Percentiles rank a stretch among this genome's conserved stretches.
These are phyloP conservation scores for Helicostylum pulchrum DNA, from an alignment of 192 early-diverging fungal genomes.

Conservation along the genomic window DNA sequence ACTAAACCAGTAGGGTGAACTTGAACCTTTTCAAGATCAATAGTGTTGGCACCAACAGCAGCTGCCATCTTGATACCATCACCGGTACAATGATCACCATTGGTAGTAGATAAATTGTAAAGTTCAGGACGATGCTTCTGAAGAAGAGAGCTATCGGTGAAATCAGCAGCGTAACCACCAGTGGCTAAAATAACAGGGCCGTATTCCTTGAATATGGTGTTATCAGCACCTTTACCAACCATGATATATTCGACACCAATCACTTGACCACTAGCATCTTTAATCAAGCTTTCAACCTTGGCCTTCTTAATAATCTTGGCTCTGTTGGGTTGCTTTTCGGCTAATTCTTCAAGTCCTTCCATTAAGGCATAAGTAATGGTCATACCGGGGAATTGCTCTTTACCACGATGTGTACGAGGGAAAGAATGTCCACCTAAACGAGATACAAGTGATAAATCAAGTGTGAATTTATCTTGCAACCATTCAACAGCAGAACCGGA, in stretches of 20 bases:
- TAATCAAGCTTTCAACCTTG: constrained; percentile 70
- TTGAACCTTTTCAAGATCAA: constrained; percentile 96
- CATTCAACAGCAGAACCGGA: constrained; percentile 89
- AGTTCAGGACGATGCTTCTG: constrained; percentile 81
- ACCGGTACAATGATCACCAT: constrained; percentile 92
- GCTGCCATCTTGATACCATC: constrained; percentile 90
- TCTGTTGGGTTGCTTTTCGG: constrained; percentile 62
- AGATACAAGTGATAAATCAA: constrained; percentile 85
- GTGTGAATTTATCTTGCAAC: constrained; percentile 85
- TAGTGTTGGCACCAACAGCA: constrained; percentile 75
- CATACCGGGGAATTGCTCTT: constrained; percentile 83
- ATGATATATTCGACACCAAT: constrained; percentile 79
- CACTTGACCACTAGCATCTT: constrained; percentile 58
- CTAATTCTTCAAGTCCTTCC: constrained; percentile 73
- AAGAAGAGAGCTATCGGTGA: constrained; percentile 70
- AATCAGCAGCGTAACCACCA: constrained; percentile 94
- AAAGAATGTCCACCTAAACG: constrained; percentile 92
- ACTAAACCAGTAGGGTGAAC: constrained; percentile 97
- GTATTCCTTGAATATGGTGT: constrained; percentile 56
- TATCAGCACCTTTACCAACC: constrained; percentile 45
- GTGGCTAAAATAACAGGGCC: constrained; percentile 89
- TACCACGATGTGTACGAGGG: constrained; percentile 92
- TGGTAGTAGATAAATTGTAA: constrained; percentile 79
- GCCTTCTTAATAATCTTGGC: constrained; percentile 83
- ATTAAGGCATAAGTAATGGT: constrained; percentile 92